Percentiles rank a stretch among this genome's conserved stretches.
Conservation (phyloP, 1,284 basidiomycete genomes). For the Boletellus deceptivus region DNA sequence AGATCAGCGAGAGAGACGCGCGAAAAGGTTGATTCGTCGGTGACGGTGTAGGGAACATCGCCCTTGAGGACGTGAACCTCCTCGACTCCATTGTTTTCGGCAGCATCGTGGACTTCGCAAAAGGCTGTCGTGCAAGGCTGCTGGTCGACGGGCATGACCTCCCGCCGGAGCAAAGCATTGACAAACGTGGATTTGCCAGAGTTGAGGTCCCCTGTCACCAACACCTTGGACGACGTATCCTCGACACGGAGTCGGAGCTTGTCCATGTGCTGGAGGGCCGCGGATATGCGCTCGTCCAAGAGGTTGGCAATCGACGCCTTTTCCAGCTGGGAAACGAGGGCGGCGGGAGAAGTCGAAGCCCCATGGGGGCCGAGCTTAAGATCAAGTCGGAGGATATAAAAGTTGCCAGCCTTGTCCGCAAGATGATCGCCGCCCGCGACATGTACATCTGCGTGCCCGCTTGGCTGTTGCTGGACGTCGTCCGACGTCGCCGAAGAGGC, state of each 20-base stretch:
- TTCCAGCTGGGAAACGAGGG: slow-evolving; percentile 90
- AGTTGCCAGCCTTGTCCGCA: slow-evolving; percentile 51
- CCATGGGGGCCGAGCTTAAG: slow-evolving; percentile 84
- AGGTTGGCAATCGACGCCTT: slow-evolving; percentile 91
- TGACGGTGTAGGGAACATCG: slow-evolving; percentile 66
- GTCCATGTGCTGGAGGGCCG: slow-evolving; percentile 78
- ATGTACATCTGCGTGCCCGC: slow-evolving; percentile 34
- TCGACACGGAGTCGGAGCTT: slow-evolving; percentile 85
- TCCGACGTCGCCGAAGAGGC: slow-evolving; percentile 51
- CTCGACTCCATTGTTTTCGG: slow-evolving; percentile 77
- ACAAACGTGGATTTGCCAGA: slow-evolving; percentile 99
- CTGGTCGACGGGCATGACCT: slow-evolving; percentile 96
- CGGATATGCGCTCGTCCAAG: slow-evolving; percentile 82
- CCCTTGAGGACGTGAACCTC: slow-evolving; percentile 81
- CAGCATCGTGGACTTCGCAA: slow-evolving; percentile 94
- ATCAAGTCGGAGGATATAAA: slow-evolving; percentile 88
- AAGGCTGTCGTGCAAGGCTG: slow-evolving; percentile 98
- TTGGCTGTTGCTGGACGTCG: slow-evolving; percentile 42
- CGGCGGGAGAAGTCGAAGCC: slow-evolving; percentile 66
- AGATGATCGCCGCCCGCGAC: slow-evolving; percentile 41
- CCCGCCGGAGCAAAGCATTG: slow-evolving; percentile 86
- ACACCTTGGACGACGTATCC: slow-evolving; percentile 93
- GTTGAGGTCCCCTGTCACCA: slow-evolving; percentile 99
- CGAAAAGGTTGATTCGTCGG: slow-evolving; percentile 77
- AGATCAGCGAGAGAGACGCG: slow-evolving; percentile 69